A percentile compares a stretch with the other conserved stretches of the same genome.
Evolutionary conservation across 2,329 filamentous ascomycete species (phyloP).

Genomic region (Alternaria viburni): DNA sequence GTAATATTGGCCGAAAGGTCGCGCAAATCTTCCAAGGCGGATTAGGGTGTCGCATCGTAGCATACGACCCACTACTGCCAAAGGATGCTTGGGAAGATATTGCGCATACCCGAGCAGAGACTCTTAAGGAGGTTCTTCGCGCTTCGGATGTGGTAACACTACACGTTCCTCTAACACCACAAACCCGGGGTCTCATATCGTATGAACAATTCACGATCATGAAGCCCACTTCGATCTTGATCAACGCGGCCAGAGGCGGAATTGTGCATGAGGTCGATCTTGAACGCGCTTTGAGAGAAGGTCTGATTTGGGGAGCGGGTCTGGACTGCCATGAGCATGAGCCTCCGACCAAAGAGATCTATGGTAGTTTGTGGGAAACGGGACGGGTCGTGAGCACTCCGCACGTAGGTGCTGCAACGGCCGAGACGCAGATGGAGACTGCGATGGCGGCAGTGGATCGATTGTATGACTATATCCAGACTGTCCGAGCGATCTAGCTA

Average conservation of each 20-base stretch:
- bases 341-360: slow-evolving; percentile 50
- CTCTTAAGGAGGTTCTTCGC: slow-evolving; percentile 17
- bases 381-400: slow-evolving; percentile 58
- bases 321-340: slow-evolving; percentile 58
- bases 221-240: slow-evolving; percentile 50
- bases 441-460: slow-evolving; percentile 46
- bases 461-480: slow-evolving; percentile 17
- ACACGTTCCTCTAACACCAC: slow-evolving; percentile 25
- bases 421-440: slow-evolving; percentile 46
- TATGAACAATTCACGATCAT: slow-evolving; percentile 51
- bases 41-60: slow-evolving; percentile 52
- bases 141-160: slow-evolving; percentile 27
- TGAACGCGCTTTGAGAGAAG: slow-evolving; percentile 51
- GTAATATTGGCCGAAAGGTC: slow-evolving; percentile 36
- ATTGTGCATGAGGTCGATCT: slow-evolving; percentile 58
- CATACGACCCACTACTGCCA: slow-evolving; percentile 50
- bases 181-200: slow-evolving; percentile 38
- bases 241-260: slow-evolving; percentile 57
- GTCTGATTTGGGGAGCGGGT: slow-evolving; percentile 54
- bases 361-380: slow-evolving; percentile 49
- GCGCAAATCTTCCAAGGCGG: slow-evolving; percentile 30
- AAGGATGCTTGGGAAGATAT: slow-evolving; percentile 48
- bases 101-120: slow-evolving; percentile 27
- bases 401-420: slow-evolving; percentile 58
- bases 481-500: background rate